Evolutionary conservation across 2,329 filamentous ascomycete species (phyloP).

Genomic region (Boeremia exigua): DNA sequence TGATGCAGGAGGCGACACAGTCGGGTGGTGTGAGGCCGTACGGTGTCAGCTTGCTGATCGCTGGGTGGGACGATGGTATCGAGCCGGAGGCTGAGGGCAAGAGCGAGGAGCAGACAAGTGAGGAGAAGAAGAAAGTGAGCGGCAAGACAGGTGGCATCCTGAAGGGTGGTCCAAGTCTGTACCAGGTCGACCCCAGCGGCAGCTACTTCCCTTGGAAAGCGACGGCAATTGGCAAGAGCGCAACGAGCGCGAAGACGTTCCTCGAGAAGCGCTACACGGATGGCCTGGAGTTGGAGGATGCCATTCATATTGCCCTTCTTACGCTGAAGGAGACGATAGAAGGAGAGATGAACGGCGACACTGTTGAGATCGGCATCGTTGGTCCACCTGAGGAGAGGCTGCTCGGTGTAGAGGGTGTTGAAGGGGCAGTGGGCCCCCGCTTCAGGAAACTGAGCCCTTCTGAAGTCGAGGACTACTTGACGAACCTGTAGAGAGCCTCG

Average conservation of each 20-base stretch:
- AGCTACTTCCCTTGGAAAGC: constrained; percentile 99
- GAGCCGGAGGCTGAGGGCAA: constrained; percentile 79
- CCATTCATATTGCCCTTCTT: constrained; percentile 95
- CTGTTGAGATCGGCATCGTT: constrained; percentile 97
- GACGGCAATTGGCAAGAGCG: constrained; percentile 97
- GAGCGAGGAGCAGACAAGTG: constrained; percentile 58
- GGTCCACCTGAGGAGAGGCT: constrained; percentile 92
- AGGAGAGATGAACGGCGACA: constrained; percentile 98
- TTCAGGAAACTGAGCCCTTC: constrained; percentile 96
- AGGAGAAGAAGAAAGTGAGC: constrained; percentile 72
- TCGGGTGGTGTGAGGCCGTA: constrained; percentile 97
- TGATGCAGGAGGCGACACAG: constrained; percentile 99
- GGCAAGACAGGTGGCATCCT: constrained; percentile 94
- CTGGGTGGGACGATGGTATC: constrained; percentile 97
- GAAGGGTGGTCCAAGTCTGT: constrained; percentile 95
- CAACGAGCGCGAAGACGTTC: constrained; percentile 98
- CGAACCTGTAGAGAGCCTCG: constrained; percentile 76
- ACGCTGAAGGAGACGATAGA: constrained; percentile 99
- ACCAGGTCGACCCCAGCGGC: constrained; percentile 98
- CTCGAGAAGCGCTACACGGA: constrained; percentile 99
- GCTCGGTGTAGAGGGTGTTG: constrained; percentile 87
- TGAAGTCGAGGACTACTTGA: constrained; percentile 99
- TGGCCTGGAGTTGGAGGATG: constrained; percentile 94
- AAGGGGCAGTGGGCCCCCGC: constrained; percentile 81
- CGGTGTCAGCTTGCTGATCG: constrained; percentile 92